Percentiles rank a stretch among this genome's conserved stretches.
phyloP scores from a whole-genome alignment of 352 stramenopile genomes.

The Peronosclerospora sorghi region DNA sequence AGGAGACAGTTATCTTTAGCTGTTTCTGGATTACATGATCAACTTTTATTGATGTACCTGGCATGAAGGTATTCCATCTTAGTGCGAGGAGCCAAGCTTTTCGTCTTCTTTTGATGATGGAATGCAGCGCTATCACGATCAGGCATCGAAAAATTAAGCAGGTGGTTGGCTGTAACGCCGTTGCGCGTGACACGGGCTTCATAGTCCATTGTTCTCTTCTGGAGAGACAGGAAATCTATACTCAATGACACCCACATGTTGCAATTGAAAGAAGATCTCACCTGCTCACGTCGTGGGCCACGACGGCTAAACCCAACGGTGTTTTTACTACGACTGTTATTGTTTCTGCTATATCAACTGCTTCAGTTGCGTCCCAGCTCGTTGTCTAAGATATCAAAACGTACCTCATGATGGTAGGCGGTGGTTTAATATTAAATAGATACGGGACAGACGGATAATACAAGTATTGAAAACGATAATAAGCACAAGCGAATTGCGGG shows the following conservation, averaged over 20 bases:
- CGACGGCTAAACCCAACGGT: slow-evolving; percentile 16
- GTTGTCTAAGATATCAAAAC: slow-evolving; percentile 1
- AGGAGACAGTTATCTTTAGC: background rate
- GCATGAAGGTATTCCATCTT: slow-evolving; percentile 79
- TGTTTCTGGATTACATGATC: background rate
- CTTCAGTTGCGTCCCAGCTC: background rate
- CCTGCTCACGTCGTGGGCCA: slow-evolving; percentile 30
- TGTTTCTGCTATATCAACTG: slow-evolving; percentile 9
- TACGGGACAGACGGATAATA: slow-evolving; percentile 20
- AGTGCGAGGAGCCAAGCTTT: slow-evolving; percentile 47
- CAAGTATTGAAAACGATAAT: slow-evolving; percentile 8
- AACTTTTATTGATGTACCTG: slow-evolving; percentile 39
- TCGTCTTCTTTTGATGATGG: slow-evolving; percentile 50
- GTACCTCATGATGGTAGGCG: slow-evolving; percentile 32
- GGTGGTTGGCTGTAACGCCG: slow-evolving; percentile 66
- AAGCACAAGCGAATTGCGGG: background rate
- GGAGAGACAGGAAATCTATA: background rate
- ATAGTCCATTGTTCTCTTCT: slow-evolving; percentile 47
- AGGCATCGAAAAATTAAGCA: slow-evolving; percentile 76
- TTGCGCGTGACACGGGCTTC: slow-evolving; percentile 50
- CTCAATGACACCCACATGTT: background rate
- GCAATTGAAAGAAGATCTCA: slow-evolving; percentile 1
- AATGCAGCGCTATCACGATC: slow-evolving; percentile 44
- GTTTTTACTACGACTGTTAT: slow-evolving; percentile 17
- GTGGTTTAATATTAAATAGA: slow-evolving; percentile 21